A percentile compares a stretch with the other conserved stretches of the same genome.
Evolutionary conservation across 495 filamentous ascomycete genomes (phyloP).

Genomic region (Corynascus novoguineensis): DNA sequence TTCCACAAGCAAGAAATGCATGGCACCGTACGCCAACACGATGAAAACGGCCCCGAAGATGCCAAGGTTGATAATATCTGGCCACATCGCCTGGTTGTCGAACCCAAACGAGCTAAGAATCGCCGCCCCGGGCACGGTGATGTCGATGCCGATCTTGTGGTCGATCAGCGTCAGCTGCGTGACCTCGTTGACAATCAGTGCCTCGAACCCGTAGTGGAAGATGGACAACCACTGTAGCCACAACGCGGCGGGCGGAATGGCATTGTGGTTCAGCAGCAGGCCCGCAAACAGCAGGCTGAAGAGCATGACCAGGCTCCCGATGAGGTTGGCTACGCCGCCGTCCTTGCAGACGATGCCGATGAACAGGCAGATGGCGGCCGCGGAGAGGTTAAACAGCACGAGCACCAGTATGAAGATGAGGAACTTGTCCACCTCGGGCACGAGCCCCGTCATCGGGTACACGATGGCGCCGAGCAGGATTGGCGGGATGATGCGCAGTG

Average conservation of each 20-base stretch:
- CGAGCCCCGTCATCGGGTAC: slow-evolving; percentile 95
- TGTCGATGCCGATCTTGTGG: slow-evolving; percentile 90
- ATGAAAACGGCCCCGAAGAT: slow-evolving; percentile 80
- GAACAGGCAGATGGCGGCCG: slow-evolving; percentile 87
- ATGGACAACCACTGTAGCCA: slow-evolving; percentile 98
- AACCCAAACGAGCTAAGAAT: slow-evolving; percentile 95
- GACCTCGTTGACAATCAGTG: slow-evolving; percentile 96
- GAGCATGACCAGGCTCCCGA: slow-evolving; percentile 94
- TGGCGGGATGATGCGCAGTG: slow-evolving; percentile 86
- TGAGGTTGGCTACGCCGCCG: slow-evolving; percentile 84
- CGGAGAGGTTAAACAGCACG: slow-evolving; percentile 92
- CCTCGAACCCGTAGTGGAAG: slow-evolving; percentile 97
- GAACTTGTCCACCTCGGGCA: slow-evolving; percentile 77
- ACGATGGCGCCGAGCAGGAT: slow-evolving; percentile 96
- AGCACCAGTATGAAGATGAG: slow-evolving; percentile 86
- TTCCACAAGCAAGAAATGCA: slow-evolving; percentile 93
- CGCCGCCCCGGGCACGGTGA: slow-evolving; percentile 89
- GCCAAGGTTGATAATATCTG: slow-evolving; percentile 73
- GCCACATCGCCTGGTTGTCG: slow-evolving; percentile 75
- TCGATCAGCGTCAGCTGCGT: slow-evolving; percentile 84
- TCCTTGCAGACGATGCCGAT: slow-evolving; percentile 95
- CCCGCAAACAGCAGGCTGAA: slow-evolving; percentile 95
- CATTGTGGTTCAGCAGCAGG: slow-evolving; percentile 86
- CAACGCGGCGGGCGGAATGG: slow-evolving; percentile 71
- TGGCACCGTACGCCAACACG: slow-evolving; percentile 80